Evolutionary conservation across 1,139 yeast genomes (phyloP), one percentile per base, ranked within the genome.

Genomic region (Saccharomyces hybrid): DNA sequence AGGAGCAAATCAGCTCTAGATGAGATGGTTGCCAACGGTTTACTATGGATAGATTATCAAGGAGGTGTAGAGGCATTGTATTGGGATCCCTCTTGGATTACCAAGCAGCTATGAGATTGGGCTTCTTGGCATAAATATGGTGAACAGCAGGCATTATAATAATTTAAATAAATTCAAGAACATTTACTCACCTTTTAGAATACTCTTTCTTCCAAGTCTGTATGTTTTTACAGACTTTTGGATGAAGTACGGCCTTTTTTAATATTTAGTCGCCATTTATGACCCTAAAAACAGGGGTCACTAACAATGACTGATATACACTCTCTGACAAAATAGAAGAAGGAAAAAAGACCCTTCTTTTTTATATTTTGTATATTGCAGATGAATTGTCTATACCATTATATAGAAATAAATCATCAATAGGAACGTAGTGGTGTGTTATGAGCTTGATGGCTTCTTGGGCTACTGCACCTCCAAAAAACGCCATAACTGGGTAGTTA

Each of bases 381-480:
- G 82, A 76, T 34, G 73, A 72, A 23, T 86, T 78, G 25, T 73
- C 68, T 7, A 83, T 74, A 2, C 93, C 95, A 66, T 88, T 91
- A 67, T 80, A 87, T 0, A 84, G 76, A 53, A 83, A 75, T 23
- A 83, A 70, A 60, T 87, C 85, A 58, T 84, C 84, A 49, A 87
- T 66, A 0, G 96, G 91, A 4, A 83, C 75, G 61, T 86, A 88
- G 67, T 89, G 96, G 49, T 80, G 79, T 1, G 95, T 80, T 13
- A 85, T 68, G 2, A 85, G 63, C 70, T 86, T 86, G 55, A 84
- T 75, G 8, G 79, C 80, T 64, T 89, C 97, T 65, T 89, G 96
- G 16, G 89, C 82, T 0, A 82, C 88, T 9, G 88, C 72, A 0
- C 96, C 96, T 3, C 95, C 96, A 62, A 87, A 72, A n/a, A 86